These are phyloP conservation scores for Irpex sp. DNA, from an alignment of 1,284 basidiomycete species.

Conservation along the genomic window DNA sequence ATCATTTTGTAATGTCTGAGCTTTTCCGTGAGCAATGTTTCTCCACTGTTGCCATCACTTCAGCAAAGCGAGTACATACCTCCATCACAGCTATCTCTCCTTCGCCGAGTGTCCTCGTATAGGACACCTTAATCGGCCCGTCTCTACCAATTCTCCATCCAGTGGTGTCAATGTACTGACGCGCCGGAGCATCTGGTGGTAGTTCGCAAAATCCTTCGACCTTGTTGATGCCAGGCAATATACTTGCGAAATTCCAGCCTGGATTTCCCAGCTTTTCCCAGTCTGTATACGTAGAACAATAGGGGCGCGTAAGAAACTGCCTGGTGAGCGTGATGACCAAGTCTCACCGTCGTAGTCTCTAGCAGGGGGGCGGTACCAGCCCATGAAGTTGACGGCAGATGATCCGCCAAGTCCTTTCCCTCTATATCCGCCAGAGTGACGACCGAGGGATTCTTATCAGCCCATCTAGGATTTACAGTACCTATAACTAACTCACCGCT, in stretches of 20 bases:
- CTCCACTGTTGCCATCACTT: too few species aligned
- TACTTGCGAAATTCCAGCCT: conserved; percentile 7
- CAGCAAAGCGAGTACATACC: too few species aligned
- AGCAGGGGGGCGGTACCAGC: not conserved
- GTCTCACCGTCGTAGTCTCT: conserved; percentile 5
- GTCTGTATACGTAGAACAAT: not conserved
- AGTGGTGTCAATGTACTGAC: not conserved
- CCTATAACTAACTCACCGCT: conserved; percentile 1
- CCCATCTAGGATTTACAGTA: too few species aligned
- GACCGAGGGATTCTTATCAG: too few species aligned
- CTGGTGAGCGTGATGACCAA: not conserved
- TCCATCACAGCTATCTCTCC: too few species aligned
- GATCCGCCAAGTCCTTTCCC: conserved; percentile 8
- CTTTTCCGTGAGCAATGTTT: too few species aligned
- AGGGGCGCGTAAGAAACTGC: not conserved
- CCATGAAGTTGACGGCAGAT: conserved; percentile 1
- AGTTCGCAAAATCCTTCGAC: not conserved
- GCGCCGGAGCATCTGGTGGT: not conserved
- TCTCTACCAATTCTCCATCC: not conserved
- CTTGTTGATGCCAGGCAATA: not conserved
- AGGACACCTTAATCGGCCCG: not conserved
- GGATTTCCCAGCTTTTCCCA: conserved; percentile 5
- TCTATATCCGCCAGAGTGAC: not conserved
- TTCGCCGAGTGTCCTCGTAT: too few species aligned
- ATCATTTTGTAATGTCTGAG: too few species aligned